Evolutionary conservation across 495 filamentous ascomycete genomes (phyloP), one percentile per base, ranked within the genome.

Genomic region (Penicillium egyptiacum): DNA sequence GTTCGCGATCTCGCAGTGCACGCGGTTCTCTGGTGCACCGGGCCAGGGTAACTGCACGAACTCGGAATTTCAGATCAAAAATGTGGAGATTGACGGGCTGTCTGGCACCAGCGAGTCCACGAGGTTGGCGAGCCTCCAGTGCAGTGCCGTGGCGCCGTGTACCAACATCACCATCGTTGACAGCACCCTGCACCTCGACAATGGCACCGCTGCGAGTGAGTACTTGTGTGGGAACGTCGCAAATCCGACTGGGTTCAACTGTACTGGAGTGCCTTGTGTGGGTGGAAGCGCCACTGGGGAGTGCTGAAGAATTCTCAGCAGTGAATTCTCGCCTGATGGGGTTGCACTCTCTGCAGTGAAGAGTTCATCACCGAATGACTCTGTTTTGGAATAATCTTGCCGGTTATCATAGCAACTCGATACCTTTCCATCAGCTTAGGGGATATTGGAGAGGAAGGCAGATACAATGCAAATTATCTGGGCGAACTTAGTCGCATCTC

Each of bases 1-100:
- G 0, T 58, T 77, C 33, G 53, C 68, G 25, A 71, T 77, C 39
- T 68, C 70, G 2, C 75, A 77, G 60, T 77, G 75, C 55, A 77
- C 72, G 0, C 61, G 64, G 1, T 77, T 75, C 56, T 67, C 48
- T 4, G 72, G 70, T 5, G 64, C 66, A 17, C 62, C 71, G 1
- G 39, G 65, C 57, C 67, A 3, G 26, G 65, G 63, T 0, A 71
- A 78, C 56, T 77, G 74, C 54, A 76, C 70, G 12, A 69, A 65
- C 41, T 75, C 74, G 0, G 35, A 66, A 39, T 77, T 77, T 53
- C 62, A 74, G 50, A 63, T 77, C 40, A 42, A 47, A 7, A 58
- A 71, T 48, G 43, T 75, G n/a, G 47, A 39, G 7, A 55, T 75
- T 14, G 12, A 37, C 5, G 56, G 65, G 35, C 46, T 74, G 11